Percentiles rank a stretch among this genome's conserved stretches.
Evolutionary conservation across 202 grass and related monocot species (phyloP).

Genomic region (Cymbopogon flexuosus): DNA sequence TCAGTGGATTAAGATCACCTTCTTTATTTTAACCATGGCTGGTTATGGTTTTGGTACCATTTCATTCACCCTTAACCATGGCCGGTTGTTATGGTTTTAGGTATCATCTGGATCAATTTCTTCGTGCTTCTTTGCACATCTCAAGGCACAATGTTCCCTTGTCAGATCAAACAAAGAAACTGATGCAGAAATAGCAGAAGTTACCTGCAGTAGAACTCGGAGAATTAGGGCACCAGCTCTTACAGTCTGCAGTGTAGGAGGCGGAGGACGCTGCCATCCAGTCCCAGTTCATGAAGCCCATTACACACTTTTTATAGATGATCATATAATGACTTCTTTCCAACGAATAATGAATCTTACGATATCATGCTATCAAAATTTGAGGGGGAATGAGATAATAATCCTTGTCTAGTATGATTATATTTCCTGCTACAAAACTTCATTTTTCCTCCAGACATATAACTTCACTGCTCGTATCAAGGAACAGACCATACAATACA

Average conservation of each 20-base stretch:
- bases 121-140: not conserved
- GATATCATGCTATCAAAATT: conserved; percentile 15
- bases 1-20: not conserved
- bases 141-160: not conserved
- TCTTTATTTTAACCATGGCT: too few species aligned
- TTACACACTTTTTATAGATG: not conserved
- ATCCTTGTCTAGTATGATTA: not conserved
- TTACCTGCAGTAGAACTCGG: not conserved
- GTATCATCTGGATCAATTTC: not conserved
- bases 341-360: not conserved
- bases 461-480: not conserved
- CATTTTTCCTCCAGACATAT: not conserved
- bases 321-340: not conserved
- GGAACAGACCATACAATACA: not conserved
- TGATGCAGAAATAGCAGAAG: not conserved
- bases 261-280: not conserved
- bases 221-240: not conserved
- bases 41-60: too few species aligned
- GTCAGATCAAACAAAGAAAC: not conserved
- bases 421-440: conserved; percentile 9
- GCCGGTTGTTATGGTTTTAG: too few species aligned
- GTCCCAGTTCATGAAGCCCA: not conserved
- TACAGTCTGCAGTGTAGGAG: too few species aligned
- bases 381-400: not conserved
- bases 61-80: too few species aligned